Evolutionary conservation across 345 rosid species (phyloP), one percentile per base, ranked within the genome.

Genomic region (Corchorus capsularis): DNA sequence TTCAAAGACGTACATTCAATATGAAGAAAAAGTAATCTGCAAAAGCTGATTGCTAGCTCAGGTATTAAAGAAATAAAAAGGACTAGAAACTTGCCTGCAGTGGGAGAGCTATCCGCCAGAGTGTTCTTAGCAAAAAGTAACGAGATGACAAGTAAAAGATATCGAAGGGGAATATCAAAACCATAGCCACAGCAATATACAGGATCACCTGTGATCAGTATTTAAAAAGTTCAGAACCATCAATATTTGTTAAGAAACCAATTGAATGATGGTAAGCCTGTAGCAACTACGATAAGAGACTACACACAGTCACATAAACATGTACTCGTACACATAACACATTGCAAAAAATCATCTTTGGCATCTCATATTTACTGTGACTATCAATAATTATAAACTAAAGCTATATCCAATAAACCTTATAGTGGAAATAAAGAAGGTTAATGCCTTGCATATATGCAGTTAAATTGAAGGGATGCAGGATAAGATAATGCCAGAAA

Each of bases 111-210:
- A 96, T 92, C 80, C 92, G 84, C 99, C 95, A 93, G 50, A 96
- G 83, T 39, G 98, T 96, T 83, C 97, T 93, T 73, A 93, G 81
- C 65, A 96, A 89, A 83, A 85, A 96, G 84, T 87, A 96, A 75
- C 99, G 97, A 34, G 92, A 80, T 43, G 98, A 91, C 83, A 96
- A 84, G 80, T 90, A 85, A 84, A 96, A 92, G 76, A 96, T 93
- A 78, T 96, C 99, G 35, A 96, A 96, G 32, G 99, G 98, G 78
- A 92, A 96, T 81, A 96, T 85, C 83, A 93, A 83, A 81, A 90
- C 79, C 88, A 93, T 79, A 68, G 87, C 86, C 74, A 96, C 85
- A 77, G 95, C 95, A 74, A 88, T 71, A 82, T 94, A 94, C 72
- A 94, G 77, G 62, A 94, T 89, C 71, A 96, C 98, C 98, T 96